Conservation (phyloP, 345 rosid species). For the Gossypium stocksii region DNA sequence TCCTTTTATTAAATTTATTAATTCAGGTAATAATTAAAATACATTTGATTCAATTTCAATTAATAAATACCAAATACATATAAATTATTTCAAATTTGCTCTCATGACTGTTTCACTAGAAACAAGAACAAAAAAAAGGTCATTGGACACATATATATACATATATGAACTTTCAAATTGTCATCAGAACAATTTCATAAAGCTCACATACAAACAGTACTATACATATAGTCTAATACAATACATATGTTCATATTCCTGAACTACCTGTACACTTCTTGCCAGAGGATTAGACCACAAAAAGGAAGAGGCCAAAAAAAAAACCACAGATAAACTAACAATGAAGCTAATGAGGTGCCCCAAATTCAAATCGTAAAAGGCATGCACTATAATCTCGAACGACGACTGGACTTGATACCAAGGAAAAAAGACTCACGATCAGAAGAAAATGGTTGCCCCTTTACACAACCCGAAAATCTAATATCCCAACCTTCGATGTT, state of each 20-base stretch:
- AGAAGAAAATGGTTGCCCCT: conserved; percentile 64
- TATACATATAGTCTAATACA: neutral
- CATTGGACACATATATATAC: too few species aligned
- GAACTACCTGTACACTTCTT: conserved; percentile 21
- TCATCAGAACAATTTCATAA: neutral
- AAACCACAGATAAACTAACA: neutral
- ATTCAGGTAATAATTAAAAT: too few species aligned
- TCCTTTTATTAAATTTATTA: too few species aligned
- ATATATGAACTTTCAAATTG: too few species aligned
- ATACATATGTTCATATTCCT: neutral
- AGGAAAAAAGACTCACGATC: conserved; percentile 44
- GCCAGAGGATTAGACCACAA: conserved; percentile 17
- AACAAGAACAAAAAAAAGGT: too few species aligned
- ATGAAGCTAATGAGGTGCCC: neutral
- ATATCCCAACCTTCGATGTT: conserved; percentile 98
- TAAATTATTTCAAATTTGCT: too few species aligned
- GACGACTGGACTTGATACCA: conserved; percentile 44
- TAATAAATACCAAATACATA: too few species aligned
- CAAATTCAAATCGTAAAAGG: neutral
- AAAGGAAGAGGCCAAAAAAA: neutral
- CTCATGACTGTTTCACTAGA: too few species aligned
- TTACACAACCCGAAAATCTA: conserved; percentile 61
- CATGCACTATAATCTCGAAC: conserved; percentile 52
- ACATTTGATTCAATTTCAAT: too few species aligned
- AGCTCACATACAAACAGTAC: neutral